Percentiles rank a stretch among this genome's conserved stretches.
Conservation (phyloP, 2,329 filamentous ascomycete species). For the Fusarium nisikadoi region DNA sequence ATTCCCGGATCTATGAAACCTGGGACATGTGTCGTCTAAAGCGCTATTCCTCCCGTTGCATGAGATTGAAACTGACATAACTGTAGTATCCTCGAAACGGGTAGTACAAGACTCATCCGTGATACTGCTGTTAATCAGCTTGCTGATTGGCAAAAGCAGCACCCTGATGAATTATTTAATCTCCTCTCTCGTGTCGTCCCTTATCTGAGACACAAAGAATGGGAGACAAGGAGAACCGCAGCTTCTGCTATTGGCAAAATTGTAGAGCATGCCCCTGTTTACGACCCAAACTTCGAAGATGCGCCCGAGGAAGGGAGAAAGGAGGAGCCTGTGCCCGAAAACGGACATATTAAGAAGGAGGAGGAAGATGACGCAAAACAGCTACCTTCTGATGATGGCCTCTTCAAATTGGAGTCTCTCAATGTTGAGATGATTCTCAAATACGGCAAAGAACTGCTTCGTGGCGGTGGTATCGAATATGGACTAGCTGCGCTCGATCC, state of each 20-base stretch:
- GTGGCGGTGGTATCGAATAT: constrained; percentile 88
- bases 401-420: constrained; percentile 77
- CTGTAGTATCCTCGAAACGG: constrained; percentile 89
- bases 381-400: constrained; percentile 63
- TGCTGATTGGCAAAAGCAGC: constrained; percentile 97
- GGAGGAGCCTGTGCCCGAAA: constrained; percentile 47
- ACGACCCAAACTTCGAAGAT: constrained; percentile 87
- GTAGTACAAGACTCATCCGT: constrained; percentile 93
- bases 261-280: constrained; percentile 84
- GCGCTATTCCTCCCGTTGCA: neutral
- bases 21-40: neutral
- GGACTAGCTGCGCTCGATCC: constrained; percentile 84
- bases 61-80: constrained; percentile 22
- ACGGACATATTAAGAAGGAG: constrained; percentile 67
- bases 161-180: constrained; percentile 97
- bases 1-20: neutral
- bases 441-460: constrained; percentile 84
- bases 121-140: constrained; percentile 97
- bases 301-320: constrained; percentile 57
- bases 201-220: constrained; percentile 93
- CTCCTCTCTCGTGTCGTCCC: constrained; percentile 93
- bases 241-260: constrained; percentile 96
- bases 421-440: constrained; percentile 84
- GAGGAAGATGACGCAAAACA: constrained; percentile 65
- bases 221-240: constrained; percentile 94